Conservation (phyloP, 495 filamentous ascomycete species). For the Hypoxylon fuscum region DNA sequence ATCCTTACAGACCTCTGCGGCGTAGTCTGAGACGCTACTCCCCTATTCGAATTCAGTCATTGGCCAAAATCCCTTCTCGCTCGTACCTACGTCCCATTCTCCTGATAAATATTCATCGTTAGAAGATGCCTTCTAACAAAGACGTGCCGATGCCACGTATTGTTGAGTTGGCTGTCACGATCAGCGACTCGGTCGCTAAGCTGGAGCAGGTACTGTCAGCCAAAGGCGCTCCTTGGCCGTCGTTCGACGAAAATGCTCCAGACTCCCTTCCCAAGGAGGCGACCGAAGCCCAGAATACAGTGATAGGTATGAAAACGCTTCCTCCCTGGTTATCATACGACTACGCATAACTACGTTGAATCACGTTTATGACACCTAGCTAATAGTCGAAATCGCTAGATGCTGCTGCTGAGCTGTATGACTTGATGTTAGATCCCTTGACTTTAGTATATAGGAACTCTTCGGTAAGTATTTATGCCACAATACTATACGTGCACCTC, state of each 20-base stretch:
- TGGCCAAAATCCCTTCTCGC: background rate
- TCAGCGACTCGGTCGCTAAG: background rate
- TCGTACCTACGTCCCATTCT: background rate
- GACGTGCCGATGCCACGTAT: slow-evolving; percentile 1
- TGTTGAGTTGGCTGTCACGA: background rate
- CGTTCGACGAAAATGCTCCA: background rate
- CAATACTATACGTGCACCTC: no score
- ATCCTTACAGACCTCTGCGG: background rate
- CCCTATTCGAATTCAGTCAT: background rate
- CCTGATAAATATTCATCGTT: background rate
- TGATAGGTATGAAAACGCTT: background rate
- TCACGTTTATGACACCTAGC: background rate
- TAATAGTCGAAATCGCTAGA: background rate
- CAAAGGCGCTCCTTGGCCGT: background rate
- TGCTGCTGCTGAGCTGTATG: background rate
- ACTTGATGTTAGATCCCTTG: background rate
- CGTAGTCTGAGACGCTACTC: background rate
- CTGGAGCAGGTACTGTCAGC: background rate
- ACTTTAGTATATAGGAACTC: background rate
- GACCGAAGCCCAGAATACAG: background rate
- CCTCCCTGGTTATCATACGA: background rate
- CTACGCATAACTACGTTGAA: background rate
- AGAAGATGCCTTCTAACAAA: background rate
- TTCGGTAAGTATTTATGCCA: background rate
- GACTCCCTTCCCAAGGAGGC: background rate